Conservation (phyloP, 148 eudicot genomes). For the Spergularia bocconei region DNA sequence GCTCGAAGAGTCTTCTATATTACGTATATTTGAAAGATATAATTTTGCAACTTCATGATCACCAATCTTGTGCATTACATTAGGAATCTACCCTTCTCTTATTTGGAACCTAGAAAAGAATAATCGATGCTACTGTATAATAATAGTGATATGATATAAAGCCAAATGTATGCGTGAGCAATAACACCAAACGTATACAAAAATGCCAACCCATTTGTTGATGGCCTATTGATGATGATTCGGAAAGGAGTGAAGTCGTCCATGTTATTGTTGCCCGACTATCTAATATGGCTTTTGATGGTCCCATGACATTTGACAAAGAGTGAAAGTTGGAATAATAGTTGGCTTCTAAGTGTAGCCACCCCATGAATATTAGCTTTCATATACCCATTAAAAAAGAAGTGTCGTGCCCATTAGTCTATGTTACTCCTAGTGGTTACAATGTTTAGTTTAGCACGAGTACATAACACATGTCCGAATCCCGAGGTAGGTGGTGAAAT, state of each 20-base stretch:
- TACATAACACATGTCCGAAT: too few relatives aligned
- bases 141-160: neutral
- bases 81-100: neutral
- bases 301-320: conserved; percentile 28
- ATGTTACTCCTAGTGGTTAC: too few relatives aligned
- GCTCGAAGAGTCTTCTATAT: too few relatives aligned
- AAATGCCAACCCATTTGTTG: conserved; percentile 19
- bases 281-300: conserved; percentile 11
- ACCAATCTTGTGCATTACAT: neutral
- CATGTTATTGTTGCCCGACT: conserved; percentile 7
- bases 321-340: conserved; percentile 24
- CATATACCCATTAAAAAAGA: neutral
- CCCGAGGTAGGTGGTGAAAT: too few relatives aligned
- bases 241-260: conserved; percentile 13
- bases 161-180: neutral
- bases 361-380: neutral
- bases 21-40: too few relatives aligned
- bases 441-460: too few relatives aligned
- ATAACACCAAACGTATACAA: conserved; percentile 7
- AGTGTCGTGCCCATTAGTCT: too few relatives aligned
- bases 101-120: neutral
- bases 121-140: neutral
- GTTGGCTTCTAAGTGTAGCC: conserved; percentile 31
- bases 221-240: neutral
- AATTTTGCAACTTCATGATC: too few relatives aligned